These are phyloP conservation scores for Phytophthora rubi DNA, from an alignment of 352 stramenopile genomes.

Conservation along the genomic window DNA sequence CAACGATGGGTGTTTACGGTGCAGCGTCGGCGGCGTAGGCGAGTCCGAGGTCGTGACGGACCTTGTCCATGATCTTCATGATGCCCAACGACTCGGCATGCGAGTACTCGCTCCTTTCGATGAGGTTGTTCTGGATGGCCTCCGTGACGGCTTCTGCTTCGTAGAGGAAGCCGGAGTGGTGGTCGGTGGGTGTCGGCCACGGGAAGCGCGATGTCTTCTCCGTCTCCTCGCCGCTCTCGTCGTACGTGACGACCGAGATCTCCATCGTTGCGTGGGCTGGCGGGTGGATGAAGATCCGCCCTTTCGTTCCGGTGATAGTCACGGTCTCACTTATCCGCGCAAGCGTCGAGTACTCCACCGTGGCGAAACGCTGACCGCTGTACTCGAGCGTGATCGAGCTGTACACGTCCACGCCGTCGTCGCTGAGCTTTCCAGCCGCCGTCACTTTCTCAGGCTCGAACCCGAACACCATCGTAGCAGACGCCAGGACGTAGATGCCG, in stretches of 20 bases:
- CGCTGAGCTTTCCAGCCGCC: slow-evolving; percentile 49
- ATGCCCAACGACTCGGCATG: slow-evolving; percentile 57
- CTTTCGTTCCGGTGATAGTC: slow-evolving; percentile 76
- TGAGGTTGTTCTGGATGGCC: slow-evolving; percentile 42
- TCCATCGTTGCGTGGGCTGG: slow-evolving; percentile 36
- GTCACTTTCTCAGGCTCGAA: slow-evolving; percentile 52
- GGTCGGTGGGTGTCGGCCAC: slow-evolving; percentile 21
- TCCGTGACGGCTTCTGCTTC: slow-evolving; percentile 60
- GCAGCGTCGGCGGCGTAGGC: slow-evolving; percentile 33
- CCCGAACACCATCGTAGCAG: slow-evolving; percentile 73
- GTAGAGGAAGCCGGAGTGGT: slow-evolving; percentile 66
- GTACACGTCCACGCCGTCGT: slow-evolving; percentile 64
- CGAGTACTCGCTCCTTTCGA: slow-evolving; percentile 50
- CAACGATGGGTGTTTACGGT: background rate
- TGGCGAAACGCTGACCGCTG: slow-evolving; percentile 51
- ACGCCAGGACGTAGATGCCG: slow-evolving; percentile 82
- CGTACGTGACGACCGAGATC: slow-evolving; percentile 26
- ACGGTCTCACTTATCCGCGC: slow-evolving; percentile 68
- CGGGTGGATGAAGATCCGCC: slow-evolving; percentile 64
- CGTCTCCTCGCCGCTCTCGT: slow-evolving; percentile 5
- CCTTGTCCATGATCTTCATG: slow-evolving; percentile 61
- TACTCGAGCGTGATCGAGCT: slow-evolving; percentile 65
- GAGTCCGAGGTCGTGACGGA: slow-evolving; percentile 55
- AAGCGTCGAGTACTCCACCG: slow-evolving; percentile 66
- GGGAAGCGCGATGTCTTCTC: slow-evolving; percentile 30